Evolutionary conservation across 78 protist genomes (phyloP), one percentile per base, ranked within the genome.

Genomic region (Emiliania huxleyi): DNA sequence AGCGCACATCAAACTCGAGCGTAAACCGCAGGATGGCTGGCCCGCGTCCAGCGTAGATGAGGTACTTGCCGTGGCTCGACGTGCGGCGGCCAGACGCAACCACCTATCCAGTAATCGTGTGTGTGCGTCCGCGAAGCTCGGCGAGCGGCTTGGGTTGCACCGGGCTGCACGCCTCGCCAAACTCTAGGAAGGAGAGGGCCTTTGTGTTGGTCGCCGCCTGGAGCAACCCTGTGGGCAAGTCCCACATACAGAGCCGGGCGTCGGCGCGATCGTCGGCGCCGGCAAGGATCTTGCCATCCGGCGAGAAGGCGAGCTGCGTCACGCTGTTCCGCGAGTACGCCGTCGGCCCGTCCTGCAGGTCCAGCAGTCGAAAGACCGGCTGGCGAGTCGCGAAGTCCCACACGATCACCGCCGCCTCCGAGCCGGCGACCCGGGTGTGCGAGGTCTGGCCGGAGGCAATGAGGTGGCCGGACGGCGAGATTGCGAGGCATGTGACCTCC

Each of bases 361-460:
- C 85, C 35, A 8, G 0, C 46, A 77, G 85, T 19, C 44, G 48
- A 22, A 40, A 77, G 44, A 77, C 4, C 81, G 42, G 37, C 81
- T 52, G 75, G 15, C 85, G 2, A 0, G 85, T 21, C 46, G 11
- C 26, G 46, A 23, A 77, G 85, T 77, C 85, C 85, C 85, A 77
- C 35, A 77, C 85, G 46, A 77, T 11, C 48, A 77, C 85, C 42
- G 15, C 21, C 85, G 85, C 49, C 85, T 77, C 85, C 6, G 85
- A 77, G 46, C 18, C 2, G 44, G 85, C 46, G 2, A 40, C 42
- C 5, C 85, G 85, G 19, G 48, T 77, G 48, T 18, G 1, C n/a
- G n/a, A 40, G 18, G 46, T 22, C 77, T 93, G 94, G 4, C 93
- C 95, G 2, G 91, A 62, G 0, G 93, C 96, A 11, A n/a, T 42